Percentiles rank a stretch among this genome's conserved stretches.
phyloP scores from a whole-genome alignment of 2,329 filamentous ascomycete genomes.

The Penicillium sp. region DNA sequence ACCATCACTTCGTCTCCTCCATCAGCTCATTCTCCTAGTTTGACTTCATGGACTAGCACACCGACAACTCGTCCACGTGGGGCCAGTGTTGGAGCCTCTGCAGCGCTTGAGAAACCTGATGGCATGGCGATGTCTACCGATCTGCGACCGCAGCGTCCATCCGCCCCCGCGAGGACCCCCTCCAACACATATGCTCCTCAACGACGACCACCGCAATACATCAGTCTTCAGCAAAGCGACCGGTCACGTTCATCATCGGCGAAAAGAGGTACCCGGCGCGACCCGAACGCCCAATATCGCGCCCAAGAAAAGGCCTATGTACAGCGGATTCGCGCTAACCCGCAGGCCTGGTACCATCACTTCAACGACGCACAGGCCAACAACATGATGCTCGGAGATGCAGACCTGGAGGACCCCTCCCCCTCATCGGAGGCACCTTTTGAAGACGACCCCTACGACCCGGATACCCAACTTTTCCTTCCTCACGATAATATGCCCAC shows the following conservation, averaged over 20 bases:
- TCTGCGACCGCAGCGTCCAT: constrained; percentile 63
- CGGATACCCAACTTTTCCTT: constrained; percentile 90
- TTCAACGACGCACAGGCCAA: constrained; percentile 65
- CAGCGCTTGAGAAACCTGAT: constrained; percentile 45
- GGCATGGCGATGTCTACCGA: constrained; percentile 33
- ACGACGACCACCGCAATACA: constrained; percentile 56
- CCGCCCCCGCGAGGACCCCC: constrained; percentile 69
- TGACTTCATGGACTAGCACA: constrained; percentile 38
- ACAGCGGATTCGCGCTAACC: constrained; percentile 82
- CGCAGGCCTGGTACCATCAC: constrained; percentile 69
- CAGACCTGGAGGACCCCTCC: constrained; percentile 87
- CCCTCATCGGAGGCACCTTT: constrained; percentile 80
- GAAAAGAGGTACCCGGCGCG: constrained; percentile 56
- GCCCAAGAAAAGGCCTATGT: constrained; percentile 95
- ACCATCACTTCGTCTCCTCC: constrained; percentile 37
- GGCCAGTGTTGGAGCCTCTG: constrained; percentile 42
- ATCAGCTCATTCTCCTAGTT: constrained; percentile 22
- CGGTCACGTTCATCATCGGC: constrained; percentile 59
- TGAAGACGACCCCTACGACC: constrained; percentile 81
- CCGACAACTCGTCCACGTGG: constrained; percentile 44
- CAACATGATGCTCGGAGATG: constrained; percentile 70
- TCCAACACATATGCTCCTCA: constrained; percentile 75
- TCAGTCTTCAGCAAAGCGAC: constrained; percentile 44
- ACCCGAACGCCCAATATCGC: constrained; percentile 72
- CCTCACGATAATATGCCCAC: constrained; percentile 86